Evolutionary conservation across 164 flowering plant genomes (phyloP), one percentile per base, ranked within the genome.

Genomic region (Euptelea pleiosperma): DNA sequence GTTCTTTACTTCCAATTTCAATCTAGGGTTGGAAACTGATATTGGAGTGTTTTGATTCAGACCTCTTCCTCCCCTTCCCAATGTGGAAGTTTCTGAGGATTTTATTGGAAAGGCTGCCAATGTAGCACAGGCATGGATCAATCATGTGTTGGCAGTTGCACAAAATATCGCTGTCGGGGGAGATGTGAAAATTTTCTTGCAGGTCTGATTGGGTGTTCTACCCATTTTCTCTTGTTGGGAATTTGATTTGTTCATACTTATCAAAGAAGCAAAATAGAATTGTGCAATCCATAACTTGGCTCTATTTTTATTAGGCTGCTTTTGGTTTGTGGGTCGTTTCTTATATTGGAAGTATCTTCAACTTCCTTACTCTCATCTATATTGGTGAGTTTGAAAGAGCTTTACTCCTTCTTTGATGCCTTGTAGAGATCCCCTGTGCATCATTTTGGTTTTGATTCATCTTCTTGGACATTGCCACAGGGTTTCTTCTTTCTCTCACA

Each of bases 31-130:
- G 33, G 21, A 9, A 42, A 15, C n/a, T 35, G 28, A 53, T 25
- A 6, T 18, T 30, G 14, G 35, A 50, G 25, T 34, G 21, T 60
- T n/a, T 45, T 55, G 61, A 41, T 67, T 11, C 74, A 92, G 98
- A 54, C 98, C 98, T 58, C 76, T 82, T 28, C 98, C 98, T 26
- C 91, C 96, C 0, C 73, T 92, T 36, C 98, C 96, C 55, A 75
- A 84, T 76, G 63, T 92, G 69, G 88, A 85, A 62, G 69, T 89
- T 16, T 82, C 93, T 1, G 91, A 87, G 58, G 82, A 77, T 18
- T 56, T 73, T 51, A 64, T 80, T 29, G 66, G 50, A 19, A 75
- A 59, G 58, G 77, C 54, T 49, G 82, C 88, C 25, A 81, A 73
- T 42, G 68, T 25, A 19, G 19, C 83, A 18, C 72, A 70, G 19